A percentile compares a stretch with the other conserved stretches of the same genome.
Conservation (phyloP, 768 basidiomycete species). For the Termitomyces sp. region DNA sequence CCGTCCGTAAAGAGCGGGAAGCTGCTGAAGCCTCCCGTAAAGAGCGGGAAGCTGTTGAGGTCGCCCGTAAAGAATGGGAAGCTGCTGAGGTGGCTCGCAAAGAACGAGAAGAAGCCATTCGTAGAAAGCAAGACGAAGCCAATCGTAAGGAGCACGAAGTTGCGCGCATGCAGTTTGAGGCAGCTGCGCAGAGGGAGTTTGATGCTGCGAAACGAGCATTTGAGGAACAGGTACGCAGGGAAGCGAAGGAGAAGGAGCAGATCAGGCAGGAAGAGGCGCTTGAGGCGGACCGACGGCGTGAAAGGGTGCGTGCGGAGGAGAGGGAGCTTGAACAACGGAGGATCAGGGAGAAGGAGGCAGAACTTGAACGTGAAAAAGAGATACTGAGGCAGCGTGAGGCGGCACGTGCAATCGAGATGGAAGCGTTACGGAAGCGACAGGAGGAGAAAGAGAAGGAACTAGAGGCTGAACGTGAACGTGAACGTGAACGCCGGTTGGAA, state of each 20-base stretch:
- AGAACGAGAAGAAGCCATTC: not conserved
- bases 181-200: not conserved
- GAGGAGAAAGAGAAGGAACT: slow-evolving; percentile 7
- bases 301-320: slow-evolving; percentile 3
- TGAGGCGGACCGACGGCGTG: slow-evolving; percentile 7
- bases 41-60: not conserved
- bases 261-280: slow-evolving; percentile 4
- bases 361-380: slow-evolving; percentile 14
- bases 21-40: not conserved
- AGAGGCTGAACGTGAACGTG: slow-evolving; percentile 15
- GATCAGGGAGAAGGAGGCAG: slow-evolving; percentile 3
- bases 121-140: not conserved
- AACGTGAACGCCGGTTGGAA: slow-evolving; percentile 10
- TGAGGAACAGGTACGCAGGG: not conserved
- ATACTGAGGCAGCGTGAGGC: slow-evolving; percentile 12
- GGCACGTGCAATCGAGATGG: slow-evolving; percentile 1
- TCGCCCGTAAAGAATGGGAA: not conserved
- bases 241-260: slow-evolving; percentile 7
- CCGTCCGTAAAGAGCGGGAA: not conserved
- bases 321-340: slow-evolving; percentile 12
- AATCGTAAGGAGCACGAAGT: too few relatives aligned
- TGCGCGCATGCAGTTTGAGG: too few relatives aligned
- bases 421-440: not conserved
- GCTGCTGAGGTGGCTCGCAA: not conserved
- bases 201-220: slow-evolving; percentile 1